Evolutionary conservation across 106 monocot species (phyloP).

Genomic region (Dendrobium nobile): DNA sequence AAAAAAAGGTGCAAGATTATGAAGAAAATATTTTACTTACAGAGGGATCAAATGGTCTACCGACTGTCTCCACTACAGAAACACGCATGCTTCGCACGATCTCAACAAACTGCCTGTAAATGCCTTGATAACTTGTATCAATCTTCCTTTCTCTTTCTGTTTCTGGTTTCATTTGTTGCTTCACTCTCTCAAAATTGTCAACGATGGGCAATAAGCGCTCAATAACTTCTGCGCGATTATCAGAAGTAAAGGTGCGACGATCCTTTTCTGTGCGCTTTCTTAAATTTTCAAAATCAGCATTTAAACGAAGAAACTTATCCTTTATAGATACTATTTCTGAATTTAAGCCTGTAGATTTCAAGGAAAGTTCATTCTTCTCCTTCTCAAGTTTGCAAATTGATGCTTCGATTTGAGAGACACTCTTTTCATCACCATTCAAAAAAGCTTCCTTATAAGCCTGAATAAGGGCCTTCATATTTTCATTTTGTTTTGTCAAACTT

Average conservation of each 20-base stretch:
- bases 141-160: slow-evolving; percentile 85
- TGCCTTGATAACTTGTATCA: slow-evolving; percentile 82
- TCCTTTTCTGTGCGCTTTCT: slow-evolving; percentile 80
- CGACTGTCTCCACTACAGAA: slow-evolving; percentile 68
- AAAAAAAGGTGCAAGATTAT: not conserved
- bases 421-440: slow-evolving; percentile 58
- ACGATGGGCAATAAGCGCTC: slow-evolving; percentile 75
- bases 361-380: slow-evolving; percentile 39
- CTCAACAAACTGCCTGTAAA: slow-evolving; percentile 98
- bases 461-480: slow-evolving; percentile 51
- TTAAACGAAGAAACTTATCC: slow-evolving; percentile 60
- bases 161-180: slow-evolving; percentile 57
- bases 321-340: slow-evolving; percentile 49
- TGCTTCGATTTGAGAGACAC: slow-evolving; percentile 39
- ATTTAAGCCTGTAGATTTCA: slow-evolving; percentile 29
- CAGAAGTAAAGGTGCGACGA: slow-evolving; percentile 43
- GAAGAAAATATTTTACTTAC: slow-evolving; percentile 37
- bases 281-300: slow-evolving; percentile 91
- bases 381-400: slow-evolving; percentile 50
- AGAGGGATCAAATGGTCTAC: slow-evolving; percentile 86
- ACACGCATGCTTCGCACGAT: slow-evolving; percentile 71
- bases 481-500: slow-evolving; percentile 20
- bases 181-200: slow-evolving; percentile 83
- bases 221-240: slow-evolving; percentile 58
- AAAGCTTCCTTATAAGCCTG: slow-evolving; percentile 75